phyloP scores from a whole-genome alignment of 352 stramenopile species.

The Pythium brassicae region DNA sequence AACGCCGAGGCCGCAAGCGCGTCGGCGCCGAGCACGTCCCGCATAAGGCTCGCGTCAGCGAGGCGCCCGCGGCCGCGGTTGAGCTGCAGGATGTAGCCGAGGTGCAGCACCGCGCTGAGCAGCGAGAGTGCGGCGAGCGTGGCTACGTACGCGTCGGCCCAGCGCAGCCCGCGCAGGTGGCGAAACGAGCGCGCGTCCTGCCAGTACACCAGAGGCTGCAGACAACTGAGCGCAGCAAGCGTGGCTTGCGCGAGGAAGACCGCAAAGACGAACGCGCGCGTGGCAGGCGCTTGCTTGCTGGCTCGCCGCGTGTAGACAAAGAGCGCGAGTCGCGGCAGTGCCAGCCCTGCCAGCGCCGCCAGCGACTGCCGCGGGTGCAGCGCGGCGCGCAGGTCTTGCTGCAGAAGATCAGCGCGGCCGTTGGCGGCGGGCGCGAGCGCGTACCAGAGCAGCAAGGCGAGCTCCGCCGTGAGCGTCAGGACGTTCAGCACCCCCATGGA shows the following conservation, averaged over 20 bases:
- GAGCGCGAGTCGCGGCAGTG: constrained; percentile 42
- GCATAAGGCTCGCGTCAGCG: constrained; percentile 57
- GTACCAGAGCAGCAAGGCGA: constrained; percentile 59
- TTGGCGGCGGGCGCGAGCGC: constrained; percentile 31
- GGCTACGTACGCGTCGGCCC: constrained; percentile 52
- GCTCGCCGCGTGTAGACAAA: constrained; percentile 67
- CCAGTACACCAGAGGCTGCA: constrained; percentile 67
- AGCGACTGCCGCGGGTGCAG: constrained; percentile 69
- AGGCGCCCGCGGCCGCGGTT: constrained; percentile 66
- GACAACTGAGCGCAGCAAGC: constrained; percentile 35
- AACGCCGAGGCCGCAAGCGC: constrained; percentile 4
- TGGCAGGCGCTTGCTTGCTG: constrained; percentile 70
- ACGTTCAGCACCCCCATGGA: constrained; percentile 70
- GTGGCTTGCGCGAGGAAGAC: constrained; percentile 57
- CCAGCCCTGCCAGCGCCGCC: constrained; percentile 43
- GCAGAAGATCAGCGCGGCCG: constrained; percentile 24
- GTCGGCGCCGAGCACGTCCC: constrained; percentile 40
- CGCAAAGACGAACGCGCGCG: constrained; percentile 75
- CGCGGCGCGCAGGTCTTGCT: constrained; percentile 26
- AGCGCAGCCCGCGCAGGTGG: constrained; percentile 35
- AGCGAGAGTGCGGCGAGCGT: constrained; percentile 44
- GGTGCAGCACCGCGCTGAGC: constrained; percentile 48
- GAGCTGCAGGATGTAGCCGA: constrained; percentile 74
- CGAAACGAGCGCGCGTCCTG: constrained; percentile 47
- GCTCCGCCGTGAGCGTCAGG: constrained; percentile 48